Conservation (phyloP, 257 asterid genomes). For the Solanum lignicaule region DNA sequence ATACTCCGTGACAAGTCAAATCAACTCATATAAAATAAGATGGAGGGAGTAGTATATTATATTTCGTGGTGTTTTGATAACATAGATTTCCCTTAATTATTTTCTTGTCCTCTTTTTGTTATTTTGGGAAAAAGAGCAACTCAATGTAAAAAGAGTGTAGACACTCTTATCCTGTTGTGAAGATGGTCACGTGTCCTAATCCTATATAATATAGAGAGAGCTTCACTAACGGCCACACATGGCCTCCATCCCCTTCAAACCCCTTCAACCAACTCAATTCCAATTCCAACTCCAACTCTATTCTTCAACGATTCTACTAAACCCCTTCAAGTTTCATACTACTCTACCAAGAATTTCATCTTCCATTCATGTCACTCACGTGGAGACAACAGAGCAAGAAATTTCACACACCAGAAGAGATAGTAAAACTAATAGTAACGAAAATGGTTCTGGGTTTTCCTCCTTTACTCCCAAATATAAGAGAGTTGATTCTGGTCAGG, state of each 20-base stretch:
- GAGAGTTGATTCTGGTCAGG: slow-evolving; percentile 4
- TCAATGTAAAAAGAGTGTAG: background rate
- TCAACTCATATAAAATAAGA: too few relatives aligned
- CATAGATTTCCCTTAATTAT: too few relatives aligned
- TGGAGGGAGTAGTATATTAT: too few relatives aligned
- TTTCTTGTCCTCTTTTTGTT: background rate
- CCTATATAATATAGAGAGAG: background rate
- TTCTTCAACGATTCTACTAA: slow-evolving; percentile 14
- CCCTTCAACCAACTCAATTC: slow-evolving; percentile 38
- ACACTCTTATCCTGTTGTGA: background rate
- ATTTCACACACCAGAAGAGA: slow-evolving; percentile 13
- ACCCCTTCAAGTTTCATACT: slow-evolving; percentile 23
- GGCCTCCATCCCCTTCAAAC: slow-evolving; percentile 40
- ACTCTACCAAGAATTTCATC: slow-evolving; percentile 5
- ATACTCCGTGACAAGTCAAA: too few relatives aligned
- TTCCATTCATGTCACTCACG: slow-evolving; percentile 13
- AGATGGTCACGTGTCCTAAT: background rate
- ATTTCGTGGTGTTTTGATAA: too few relatives aligned
- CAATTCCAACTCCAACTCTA: slow-evolving; percentile 27
- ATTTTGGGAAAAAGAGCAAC: background rate
- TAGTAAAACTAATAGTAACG: slow-evolving; percentile 5
- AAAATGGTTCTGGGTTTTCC: slow-evolving; percentile 31
- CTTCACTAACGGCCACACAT: slow-evolving; percentile 32
- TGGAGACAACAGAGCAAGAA: slow-evolving; percentile 12
- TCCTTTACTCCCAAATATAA: slow-evolving; percentile 11